Evolutionary conservation across 2,329 filamentous ascomycete genomes (phyloP).

Genomic region (Endocalyx cinctus): DNA sequence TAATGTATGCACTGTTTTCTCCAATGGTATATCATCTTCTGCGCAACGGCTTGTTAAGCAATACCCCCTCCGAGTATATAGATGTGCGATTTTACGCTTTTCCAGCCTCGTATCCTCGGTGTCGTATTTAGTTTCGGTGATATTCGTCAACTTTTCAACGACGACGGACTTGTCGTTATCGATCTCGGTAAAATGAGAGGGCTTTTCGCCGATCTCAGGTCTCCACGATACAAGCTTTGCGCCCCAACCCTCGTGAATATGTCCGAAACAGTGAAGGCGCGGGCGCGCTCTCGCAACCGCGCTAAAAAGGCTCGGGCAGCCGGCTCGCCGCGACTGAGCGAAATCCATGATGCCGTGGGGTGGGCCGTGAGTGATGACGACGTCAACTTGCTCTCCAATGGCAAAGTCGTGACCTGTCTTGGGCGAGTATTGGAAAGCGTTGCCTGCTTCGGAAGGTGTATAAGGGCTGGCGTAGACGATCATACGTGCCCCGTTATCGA

Average conservation of each 20-base stretch:
- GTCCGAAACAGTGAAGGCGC: slow-evolving; percentile 51
- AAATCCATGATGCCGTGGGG: slow-evolving; percentile 47
- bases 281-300: slow-evolving; percentile 41
- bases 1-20: slow-evolving; percentile 44
- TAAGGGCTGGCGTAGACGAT: slow-evolving; percentile 50
- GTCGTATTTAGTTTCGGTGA: slow-evolving; percentile 18
- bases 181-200: slow-evolving; percentile 38
- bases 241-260: slow-evolving; percentile 59
- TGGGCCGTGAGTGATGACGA: slow-evolving; percentile 53
- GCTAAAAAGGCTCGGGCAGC: slow-evolving; percentile 40
- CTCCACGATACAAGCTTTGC: slow-evolving; percentile 49
- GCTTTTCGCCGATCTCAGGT: too few relatives aligned
- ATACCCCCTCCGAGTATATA: slow-evolving; percentile 20
- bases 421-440: too few relatives aligned
- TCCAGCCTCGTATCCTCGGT: slow-evolving; percentile 3
- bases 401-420: slow-evolving; percentile 35
- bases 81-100: background rate
- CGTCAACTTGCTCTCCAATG: slow-evolving; percentile 33
- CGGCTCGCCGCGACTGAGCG: slow-evolving; percentile 28
- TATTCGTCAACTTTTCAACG: slow-evolving; percentile 29
- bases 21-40: slow-evolving; percentile 25
- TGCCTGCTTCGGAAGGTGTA: slow-evolving; percentile 34
- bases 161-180: slow-evolving; percentile 34
- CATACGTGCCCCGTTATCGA: slow-evolving; percentile 45
- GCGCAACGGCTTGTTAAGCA: slow-evolving; percentile 36